A percentile compares a stretch with the other conserved stretches of the same genome.
phyloP scores from a whole-genome alignment of 2,329 filamentous ascomycete genomes.

The Aspergillus sp. region DNA sequence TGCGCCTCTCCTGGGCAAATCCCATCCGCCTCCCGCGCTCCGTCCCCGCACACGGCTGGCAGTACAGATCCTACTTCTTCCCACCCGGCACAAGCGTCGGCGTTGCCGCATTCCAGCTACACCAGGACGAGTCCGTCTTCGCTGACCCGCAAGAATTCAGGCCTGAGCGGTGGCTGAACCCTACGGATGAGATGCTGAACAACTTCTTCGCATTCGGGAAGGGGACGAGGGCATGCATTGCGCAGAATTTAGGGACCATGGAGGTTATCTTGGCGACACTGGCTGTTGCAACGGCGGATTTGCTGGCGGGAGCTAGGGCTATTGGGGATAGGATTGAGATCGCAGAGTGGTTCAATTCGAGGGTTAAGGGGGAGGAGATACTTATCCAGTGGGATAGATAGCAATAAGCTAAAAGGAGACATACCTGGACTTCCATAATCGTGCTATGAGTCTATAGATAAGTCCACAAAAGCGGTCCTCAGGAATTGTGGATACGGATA shows the following conservation, averaged over 20 bases:
- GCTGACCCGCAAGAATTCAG: slow-evolving; percentile 48
- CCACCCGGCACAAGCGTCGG: slow-evolving; percentile 53
- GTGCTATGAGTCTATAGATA: neutral
- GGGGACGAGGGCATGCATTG: slow-evolving; percentile 56
- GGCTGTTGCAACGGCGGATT: slow-evolving; percentile 48
- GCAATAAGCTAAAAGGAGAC: neutral
- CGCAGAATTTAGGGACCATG: slow-evolving; percentile 51
- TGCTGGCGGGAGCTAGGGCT: slow-evolving; percentile 50
- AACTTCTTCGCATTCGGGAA: slow-evolving; percentile 56
- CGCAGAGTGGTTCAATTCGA: slow-evolving; percentile 62
- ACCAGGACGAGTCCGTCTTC: slow-evolving; percentile 52
- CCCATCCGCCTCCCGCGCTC: slow-evolving; percentile 55
- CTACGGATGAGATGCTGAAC: slow-evolving; percentile 45
- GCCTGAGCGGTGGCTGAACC: slow-evolving; percentile 55
- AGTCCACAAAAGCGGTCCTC: slow-evolving; percentile 2
- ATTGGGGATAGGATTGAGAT: slow-evolving; percentile 53
- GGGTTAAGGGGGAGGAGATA: slow-evolving; percentile 56
- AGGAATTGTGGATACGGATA: neutral
- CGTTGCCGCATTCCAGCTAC: slow-evolving; percentile 52
- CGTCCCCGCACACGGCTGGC: slow-evolving; percentile 48
- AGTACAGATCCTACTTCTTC: slow-evolving; percentile 43
- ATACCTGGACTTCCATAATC: neutral
- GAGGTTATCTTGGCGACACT: slow-evolving; percentile 51
- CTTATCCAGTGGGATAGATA: slow-evolving; percentile 17
- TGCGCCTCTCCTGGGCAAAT: slow-evolving; percentile 58